These are phyloP conservation scores for Orbilia javanica DNA, from an alignment of 2,329 filamentous ascomycete genomes.

Conservation along the genomic window DNA sequence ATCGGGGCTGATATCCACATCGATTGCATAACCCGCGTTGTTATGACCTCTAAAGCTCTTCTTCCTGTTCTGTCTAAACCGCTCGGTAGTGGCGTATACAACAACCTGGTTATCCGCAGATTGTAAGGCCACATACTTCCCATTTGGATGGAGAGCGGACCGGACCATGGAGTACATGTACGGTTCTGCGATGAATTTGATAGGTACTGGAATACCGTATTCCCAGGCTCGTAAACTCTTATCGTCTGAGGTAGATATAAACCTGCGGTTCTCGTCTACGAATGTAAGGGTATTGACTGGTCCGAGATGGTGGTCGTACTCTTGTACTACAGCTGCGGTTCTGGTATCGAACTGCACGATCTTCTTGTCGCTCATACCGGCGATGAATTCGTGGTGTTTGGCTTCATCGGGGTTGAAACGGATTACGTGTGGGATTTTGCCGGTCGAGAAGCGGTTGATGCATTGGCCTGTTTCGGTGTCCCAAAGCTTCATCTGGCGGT, in stretches of 20 bases:
- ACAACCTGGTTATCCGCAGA: slow-evolving; percentile 95
- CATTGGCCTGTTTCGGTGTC: slow-evolving; percentile 95
- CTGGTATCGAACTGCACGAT: slow-evolving; percentile 96
- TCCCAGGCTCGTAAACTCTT: slow-evolving; percentile 97
- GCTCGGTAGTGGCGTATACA: slow-evolving; percentile 93
- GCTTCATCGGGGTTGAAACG: slow-evolving; percentile 87
- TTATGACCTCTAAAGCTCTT: slow-evolving; percentile 97
- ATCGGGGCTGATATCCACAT: slow-evolving; percentile 87
- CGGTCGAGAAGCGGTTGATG: slow-evolving; percentile 87
- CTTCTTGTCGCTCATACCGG: slow-evolving; percentile 98
- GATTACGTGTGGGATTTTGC: slow-evolving; percentile 94
- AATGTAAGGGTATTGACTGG: slow-evolving; percentile 98
- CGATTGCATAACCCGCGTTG: slow-evolving; percentile 92
- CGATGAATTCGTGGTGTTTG: slow-evolving; percentile 88
- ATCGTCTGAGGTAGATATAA: slow-evolving; percentile 98
- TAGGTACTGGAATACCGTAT: slow-evolving; percentile 96
- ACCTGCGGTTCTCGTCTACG: slow-evolving; percentile 91
- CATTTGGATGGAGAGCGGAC: slow-evolving; percentile 83
- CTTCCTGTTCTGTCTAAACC: slow-evolving; percentile 96
- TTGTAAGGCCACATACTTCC: slow-evolving; percentile 95
- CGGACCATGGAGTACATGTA: slow-evolving; percentile 98
- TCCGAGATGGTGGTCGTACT: slow-evolving; percentile 98
- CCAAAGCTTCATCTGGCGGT: slow-evolving; percentile 97
- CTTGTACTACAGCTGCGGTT: slow-evolving; percentile 85
- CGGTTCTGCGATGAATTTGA: slow-evolving; percentile 97